Percentiles rank a stretch among this genome's conserved stretches.
Evolutionary conservation across 106 monocot genomes (phyloP).

Genomic region (Iris macrosiphon): DNA sequence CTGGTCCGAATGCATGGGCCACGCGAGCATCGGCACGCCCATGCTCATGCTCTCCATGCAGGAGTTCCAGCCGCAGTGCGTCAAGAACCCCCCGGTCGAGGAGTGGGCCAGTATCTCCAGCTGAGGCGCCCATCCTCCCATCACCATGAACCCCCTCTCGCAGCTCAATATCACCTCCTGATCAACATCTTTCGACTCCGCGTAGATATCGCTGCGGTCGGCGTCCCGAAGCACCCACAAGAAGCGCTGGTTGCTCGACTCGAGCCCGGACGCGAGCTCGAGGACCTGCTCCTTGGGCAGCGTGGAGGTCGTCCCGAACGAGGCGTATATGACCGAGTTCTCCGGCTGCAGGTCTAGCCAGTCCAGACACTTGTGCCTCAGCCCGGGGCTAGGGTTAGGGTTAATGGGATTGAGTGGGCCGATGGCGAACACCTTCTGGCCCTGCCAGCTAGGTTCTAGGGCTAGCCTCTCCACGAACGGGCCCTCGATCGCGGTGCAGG

Average conservation of each 20-base stretch:
- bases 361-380: constrained; percentile 5
- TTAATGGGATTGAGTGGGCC: constrained; percentile 47
- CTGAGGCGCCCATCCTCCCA: constrained; percentile 30
- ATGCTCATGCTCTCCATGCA: constrained; percentile 40
- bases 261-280: constrained; percentile 13
- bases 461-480: constrained; percentile 29
- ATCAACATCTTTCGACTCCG: neutral
- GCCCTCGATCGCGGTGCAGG: constrained; percentile 34
- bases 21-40: constrained; percentile 31
- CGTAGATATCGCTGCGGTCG: constrained; percentile 16
- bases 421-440: constrained; percentile 35
- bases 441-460: constrained; percentile 10
- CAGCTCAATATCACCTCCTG: neutral
- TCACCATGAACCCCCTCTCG: constrained; percentile 10
- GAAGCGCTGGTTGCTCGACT: constrained; percentile 9
- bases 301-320: constrained; percentile 15
- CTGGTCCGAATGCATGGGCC: constrained; percentile 39
- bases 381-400: neutral
- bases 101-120: constrained; percentile 22
- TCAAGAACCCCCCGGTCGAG: constrained; percentile 23
- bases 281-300: neutral
- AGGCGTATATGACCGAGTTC: constrained; percentile 12
- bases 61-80: constrained; percentile 55
- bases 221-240: constrained; percentile 23
- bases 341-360: constrained; percentile 22